Conservation (phyloP, 768 basidiomycete genomes). For the Collybiopsis luxurians region DNA sequence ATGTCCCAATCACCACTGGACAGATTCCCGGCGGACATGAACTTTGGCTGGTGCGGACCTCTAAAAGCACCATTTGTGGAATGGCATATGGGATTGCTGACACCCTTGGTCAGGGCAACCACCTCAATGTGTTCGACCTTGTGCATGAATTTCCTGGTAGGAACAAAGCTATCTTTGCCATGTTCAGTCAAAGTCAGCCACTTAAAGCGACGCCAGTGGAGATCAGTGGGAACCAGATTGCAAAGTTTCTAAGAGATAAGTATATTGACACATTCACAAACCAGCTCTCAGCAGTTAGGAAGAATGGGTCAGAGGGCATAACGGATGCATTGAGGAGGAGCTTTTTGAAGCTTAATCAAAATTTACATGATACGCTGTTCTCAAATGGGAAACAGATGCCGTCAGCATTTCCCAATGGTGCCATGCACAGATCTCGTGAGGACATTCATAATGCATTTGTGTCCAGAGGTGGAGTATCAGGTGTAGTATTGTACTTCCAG, state of each 20-base stretch:
- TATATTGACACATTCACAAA: constrained; percentile 62
- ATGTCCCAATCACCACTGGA: constrained; percentile 77
- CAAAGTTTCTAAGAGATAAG: constrained; percentile 82
- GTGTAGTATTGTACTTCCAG: constrained; percentile 81
- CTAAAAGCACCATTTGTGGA: constrained; percentile 80
- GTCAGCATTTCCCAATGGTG: constrained; percentile 52
- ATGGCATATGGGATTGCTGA: constrained; percentile 98
- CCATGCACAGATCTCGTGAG: constrained; percentile 21
- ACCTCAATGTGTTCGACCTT: constrained; percentile 87
- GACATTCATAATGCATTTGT: constrained; percentile 44
- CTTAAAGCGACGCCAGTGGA: constrained; percentile 37
- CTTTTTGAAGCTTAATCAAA: constrained; percentile 85
- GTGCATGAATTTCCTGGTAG: constrained; percentile 82
- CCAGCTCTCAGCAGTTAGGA: constrained; percentile 52
- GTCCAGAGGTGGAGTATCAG: constrained; percentile 75
- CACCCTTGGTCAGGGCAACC: constrained; percentile 75
- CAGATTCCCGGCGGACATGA: constrained; percentile 79
- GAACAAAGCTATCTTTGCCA: constrained; percentile 89
- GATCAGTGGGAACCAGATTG: constrained; percentile 61
- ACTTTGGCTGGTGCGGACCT: constrained; percentile 89
- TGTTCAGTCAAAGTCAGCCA: constrained; percentile 81
- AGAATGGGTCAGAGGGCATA: constrained; percentile 50
- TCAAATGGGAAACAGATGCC: constrained; percentile 54
- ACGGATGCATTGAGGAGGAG: constrained; percentile 81
- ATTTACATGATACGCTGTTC: constrained; percentile 67